phyloP scores from a whole-genome alignment of 2,329 filamentous ascomycete genomes.

The Pseudogymnoascus pannorum region DNA sequence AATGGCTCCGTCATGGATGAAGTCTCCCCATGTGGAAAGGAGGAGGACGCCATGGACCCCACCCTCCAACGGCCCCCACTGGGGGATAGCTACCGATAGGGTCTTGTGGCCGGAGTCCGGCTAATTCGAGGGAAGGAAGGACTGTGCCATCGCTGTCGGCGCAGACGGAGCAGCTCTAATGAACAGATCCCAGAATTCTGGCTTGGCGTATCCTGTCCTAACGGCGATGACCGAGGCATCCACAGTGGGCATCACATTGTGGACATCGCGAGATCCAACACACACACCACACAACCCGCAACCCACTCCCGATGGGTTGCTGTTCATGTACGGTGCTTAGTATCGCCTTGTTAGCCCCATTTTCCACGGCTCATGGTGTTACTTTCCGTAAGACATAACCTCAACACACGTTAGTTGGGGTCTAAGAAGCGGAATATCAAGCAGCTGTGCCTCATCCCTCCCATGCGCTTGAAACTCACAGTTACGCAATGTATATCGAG shows the following conservation, averaged over 20 bases:
- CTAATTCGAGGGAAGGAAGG: neutral
- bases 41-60: neutral
- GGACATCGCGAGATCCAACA: neutral
- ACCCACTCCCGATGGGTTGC: neutral
- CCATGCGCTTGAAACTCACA: neutral
- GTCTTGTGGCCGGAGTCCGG: neutral
- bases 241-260: neutral
- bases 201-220: neutral
- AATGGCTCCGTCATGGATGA: neutral
- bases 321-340: neutral
- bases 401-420: neutral
- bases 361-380: neutral
- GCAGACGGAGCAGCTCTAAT: neutral
- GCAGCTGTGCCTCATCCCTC: neutral
- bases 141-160: slow-evolving; percentile 5
- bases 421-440: slow-evolving; percentile 5
- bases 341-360: neutral
- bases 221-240: neutral
- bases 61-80: neutral
- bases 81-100: slow-evolving; percentile 5
- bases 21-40: neutral
- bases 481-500: neutral
- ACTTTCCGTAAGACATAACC: neutral
- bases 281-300: too few species aligned
- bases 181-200: neutral